A percentile compares a stretch with the other conserved stretches of the same genome.
Evolutionary conservation across 164 flowering plant species (phyloP).

Genomic region (Vitis cinerea): DNA sequence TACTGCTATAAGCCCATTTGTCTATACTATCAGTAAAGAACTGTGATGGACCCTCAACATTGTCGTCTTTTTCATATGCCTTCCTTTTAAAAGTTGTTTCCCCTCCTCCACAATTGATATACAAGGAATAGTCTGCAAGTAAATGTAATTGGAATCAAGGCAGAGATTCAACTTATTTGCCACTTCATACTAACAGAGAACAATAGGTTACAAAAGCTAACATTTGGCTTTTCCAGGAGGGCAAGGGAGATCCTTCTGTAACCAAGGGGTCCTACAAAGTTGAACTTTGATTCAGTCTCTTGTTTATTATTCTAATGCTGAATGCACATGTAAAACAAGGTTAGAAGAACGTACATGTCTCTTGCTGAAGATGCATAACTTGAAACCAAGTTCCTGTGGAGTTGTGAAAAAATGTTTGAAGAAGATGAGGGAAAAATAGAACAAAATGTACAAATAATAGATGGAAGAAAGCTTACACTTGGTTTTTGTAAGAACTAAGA

Average conservation of each 20-base stretch:
- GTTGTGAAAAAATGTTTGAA: not conserved
- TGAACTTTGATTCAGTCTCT: not conserved
- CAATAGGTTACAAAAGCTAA: conserved; percentile 24
- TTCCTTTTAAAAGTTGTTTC: conserved; percentile 18
- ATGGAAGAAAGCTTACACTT: conserved; percentile 37
- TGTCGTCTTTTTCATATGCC: conserved; percentile 15
- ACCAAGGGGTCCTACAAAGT: conserved; percentile 38
- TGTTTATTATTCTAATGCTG: not conserved
- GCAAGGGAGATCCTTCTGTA: conserved; percentile 66
- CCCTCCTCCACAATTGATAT: conserved; percentile 75
- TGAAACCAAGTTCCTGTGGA: conserved; percentile 53
- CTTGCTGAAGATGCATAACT: conserved; percentile 31
- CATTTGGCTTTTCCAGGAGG: conserved; percentile 32
- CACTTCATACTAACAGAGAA: not conserved
- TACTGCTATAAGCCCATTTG: conserved; percentile 67
- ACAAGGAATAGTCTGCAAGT: conserved; percentile 56
- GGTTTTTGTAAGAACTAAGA: conserved; percentile 9
- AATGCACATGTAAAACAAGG: not conserved
- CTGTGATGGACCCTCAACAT: conserved; percentile 50
- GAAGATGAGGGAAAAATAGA: not conserved
- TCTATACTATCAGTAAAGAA: conserved; percentile 23
- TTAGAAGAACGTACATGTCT: conserved; percentile 37
- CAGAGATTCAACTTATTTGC: not conserved
- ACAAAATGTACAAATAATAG: not conserved
- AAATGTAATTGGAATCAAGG: not conserved